Evolutionary conservation across 176 grass and related monocot genomes (phyloP).

Genomic region (Oryza coarctata): DNA sequence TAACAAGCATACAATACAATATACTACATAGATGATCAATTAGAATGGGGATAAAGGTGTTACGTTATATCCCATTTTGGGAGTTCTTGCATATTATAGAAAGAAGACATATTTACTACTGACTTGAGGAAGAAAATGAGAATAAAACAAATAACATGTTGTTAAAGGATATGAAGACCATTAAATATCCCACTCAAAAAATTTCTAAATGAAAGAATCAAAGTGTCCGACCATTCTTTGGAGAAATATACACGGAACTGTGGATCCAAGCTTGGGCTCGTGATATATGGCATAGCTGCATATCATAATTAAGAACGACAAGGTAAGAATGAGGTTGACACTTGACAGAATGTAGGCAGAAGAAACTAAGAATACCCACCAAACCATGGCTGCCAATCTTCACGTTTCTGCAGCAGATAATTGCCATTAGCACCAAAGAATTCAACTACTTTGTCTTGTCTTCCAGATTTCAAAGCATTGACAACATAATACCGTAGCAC

Average conservation of each 20-base stretch:
- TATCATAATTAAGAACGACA: constrained; percentile 35
- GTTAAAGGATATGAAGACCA: constrained; percentile 91
- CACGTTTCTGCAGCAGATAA: constrained; percentile 74
- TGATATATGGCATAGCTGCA: constrained; percentile 95
- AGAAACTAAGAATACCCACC: constrained; percentile 50
- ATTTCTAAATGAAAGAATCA: constrained; percentile 82
- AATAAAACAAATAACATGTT: not conserved
- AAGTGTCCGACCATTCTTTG: constrained; percentile 86
- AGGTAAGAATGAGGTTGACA: constrained; percentile 30
- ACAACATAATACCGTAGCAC: constrained; percentile 78
- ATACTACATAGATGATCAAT: not conserved
- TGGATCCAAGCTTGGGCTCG: constrained; percentile 81
- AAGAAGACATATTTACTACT: constrained; percentile 1
- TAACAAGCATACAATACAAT: not conserved
- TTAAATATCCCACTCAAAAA: constrained; percentile 92
- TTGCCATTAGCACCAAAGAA: constrained; percentile 60
- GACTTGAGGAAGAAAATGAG: not conserved
- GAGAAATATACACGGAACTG: constrained; percentile 96
- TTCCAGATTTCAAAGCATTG: constrained; percentile 77
- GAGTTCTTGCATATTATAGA: constrained; percentile 2
- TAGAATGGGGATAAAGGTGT: not conserved
- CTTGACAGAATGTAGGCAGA: constrained; percentile 16
- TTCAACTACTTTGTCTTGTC: constrained; percentile 76
- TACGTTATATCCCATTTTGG: not conserved
- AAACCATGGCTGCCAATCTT: constrained; percentile 92